Evolutionary conservation across 169 alveolate species (phyloP).

Genomic region (Plasmodium cynomolgi): DNA sequence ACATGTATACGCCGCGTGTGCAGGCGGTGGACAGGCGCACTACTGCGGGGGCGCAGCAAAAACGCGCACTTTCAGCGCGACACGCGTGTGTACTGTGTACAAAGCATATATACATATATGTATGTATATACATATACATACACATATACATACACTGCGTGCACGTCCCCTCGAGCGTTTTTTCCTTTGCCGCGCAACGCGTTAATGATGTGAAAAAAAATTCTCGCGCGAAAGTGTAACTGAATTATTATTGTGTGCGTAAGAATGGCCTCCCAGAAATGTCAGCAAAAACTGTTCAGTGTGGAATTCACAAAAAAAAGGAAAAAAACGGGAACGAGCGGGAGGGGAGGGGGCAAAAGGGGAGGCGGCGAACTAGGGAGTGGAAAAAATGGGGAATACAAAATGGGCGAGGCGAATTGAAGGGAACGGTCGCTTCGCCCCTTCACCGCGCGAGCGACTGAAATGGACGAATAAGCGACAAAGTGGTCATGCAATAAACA

Average conservation of each 20-base stretch:
- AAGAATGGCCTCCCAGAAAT: not conserved
- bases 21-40: not conserved
- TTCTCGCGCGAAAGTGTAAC: conserved; percentile 15
- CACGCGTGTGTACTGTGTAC: not conserved
- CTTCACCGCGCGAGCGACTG: not conserved
- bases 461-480: not conserved
- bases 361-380: not conserved
- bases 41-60: too few relatives aligned
- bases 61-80: not conserved
- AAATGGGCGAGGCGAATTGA: not conserved
- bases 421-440: not conserved
- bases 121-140: not conserved
- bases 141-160: not conserved
- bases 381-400: not conserved
- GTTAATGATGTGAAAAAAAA: not conserved
- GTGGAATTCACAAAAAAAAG: conserved; percentile 5
- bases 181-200: not conserved
- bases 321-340: not conserved
- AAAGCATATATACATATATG: conserved; percentile 10
- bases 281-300: conserved; percentile 15
- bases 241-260: conserved; percentile 9
- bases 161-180: not conserved
- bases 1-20: not conserved
- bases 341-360: not conserved
- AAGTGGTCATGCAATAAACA: not conserved